A percentile compares a stretch with the other conserved stretches of the same genome.
Conservation (phyloP, 768 basidiomycete species). For the Thelephora ganbajun region DNA sequence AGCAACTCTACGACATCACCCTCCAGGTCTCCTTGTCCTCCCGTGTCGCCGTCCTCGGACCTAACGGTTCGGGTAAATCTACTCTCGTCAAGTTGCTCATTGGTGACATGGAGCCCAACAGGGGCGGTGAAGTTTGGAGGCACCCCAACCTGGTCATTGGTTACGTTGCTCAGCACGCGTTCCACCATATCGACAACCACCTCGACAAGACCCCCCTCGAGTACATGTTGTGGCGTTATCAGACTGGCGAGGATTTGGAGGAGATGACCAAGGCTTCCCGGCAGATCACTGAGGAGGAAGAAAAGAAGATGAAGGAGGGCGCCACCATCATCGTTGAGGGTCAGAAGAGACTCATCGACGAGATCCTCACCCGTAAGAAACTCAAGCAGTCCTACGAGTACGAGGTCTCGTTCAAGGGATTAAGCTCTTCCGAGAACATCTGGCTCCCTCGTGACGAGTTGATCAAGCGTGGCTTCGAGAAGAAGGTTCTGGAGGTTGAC, state of each 20-base stretch:
- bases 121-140: conserved; percentile 96
- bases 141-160: conserved; percentile 99
- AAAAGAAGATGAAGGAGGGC: conserved; percentile 95
- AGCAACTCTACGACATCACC: conserved; percentile 88
- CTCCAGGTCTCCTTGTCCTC: conserved; percentile 97
- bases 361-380: conserved; percentile 87
- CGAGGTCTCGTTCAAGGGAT: conserved; percentile 88
- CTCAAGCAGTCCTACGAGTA: conserved; percentile 99
- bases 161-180: conserved; percentile 97
- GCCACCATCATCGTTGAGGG: conserved; percentile 77
- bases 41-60: conserved; percentile 95
- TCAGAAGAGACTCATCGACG: conserved; percentile 89
- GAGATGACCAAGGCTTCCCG: conserved; percentile 89
- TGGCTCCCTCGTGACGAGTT: conserved; percentile 96
- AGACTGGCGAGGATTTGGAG: conserved; percentile 97
- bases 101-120: conserved; percentile 93
- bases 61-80: conserved; percentile 97
- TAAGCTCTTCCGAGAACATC: conserved; percentile 95
- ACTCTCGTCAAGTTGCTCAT: conserved; percentile 95
- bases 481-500: conserved; percentile 97
- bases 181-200: conserved; percentile 98
- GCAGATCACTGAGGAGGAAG: conserved; percentile 77
- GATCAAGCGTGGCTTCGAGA: conserved; percentile 96
- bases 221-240: conserved; percentile 99
- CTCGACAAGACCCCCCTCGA: conserved; percentile 98